phyloP scores from a whole-genome alignment of 2,329 filamentous ascomycete species.

The Fusarium secorum region DNA sequence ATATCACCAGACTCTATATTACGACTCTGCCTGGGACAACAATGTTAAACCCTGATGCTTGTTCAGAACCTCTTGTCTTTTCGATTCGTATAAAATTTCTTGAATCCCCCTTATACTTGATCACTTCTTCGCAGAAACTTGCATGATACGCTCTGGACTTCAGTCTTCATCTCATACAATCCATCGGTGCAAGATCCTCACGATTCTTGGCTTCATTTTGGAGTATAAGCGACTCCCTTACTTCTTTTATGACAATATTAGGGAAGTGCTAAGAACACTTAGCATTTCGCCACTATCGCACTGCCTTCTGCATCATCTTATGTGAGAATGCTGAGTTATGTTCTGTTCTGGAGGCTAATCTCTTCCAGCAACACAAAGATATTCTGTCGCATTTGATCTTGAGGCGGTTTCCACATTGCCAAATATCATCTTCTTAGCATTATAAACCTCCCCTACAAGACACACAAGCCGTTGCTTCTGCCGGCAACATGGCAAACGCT shows the following conservation, averaged over 20 bases:
- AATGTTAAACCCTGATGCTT: background rate
- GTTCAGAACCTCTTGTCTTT: background rate
- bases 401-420: no score
- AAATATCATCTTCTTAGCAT: background rate
- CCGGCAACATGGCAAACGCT: slow-evolving; percentile 56
- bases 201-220: no score
- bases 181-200: background rate
- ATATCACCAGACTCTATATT: background rate
- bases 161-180: background rate
- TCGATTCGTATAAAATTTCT: background rate
- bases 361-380: no score
- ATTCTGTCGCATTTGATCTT: no score
- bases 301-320: background rate
- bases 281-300: background rate
- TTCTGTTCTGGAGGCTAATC: background rate
- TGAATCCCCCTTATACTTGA: background rate
- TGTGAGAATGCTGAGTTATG: background rate
- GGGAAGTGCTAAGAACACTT: background rate
- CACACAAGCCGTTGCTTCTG: slow-evolving; percentile 13
- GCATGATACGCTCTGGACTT: background rate
- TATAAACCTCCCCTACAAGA: background rate
- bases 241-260: background rate
- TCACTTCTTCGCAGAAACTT: background rate
- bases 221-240: background rate
- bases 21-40: background rate